These are phyloP conservation scores for Irpex lacteus DNA, from an alignment of 1,284 basidiomycete genomes.

Conservation along the genomic window DNA sequence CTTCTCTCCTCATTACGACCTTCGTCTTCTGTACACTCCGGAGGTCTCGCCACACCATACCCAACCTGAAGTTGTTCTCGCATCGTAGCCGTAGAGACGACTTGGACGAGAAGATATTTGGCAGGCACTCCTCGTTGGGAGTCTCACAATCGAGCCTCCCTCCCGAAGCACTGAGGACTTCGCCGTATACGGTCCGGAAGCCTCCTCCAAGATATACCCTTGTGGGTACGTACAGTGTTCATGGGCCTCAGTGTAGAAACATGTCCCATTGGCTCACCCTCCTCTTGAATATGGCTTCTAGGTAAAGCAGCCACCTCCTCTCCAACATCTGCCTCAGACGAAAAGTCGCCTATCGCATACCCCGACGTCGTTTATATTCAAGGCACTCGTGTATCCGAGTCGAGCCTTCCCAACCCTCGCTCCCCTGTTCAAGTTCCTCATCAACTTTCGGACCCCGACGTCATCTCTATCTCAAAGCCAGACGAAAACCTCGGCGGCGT, in stretches of 20 bases:
- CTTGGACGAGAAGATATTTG: not conserved
- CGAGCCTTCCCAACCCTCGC: not conserved
- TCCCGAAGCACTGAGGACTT: not conserved
- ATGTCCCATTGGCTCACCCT: too few relatives aligned
- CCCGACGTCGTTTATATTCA: not conserved
- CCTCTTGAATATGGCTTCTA: not conserved
- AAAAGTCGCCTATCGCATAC: not conserved
- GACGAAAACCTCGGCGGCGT: not conserved
- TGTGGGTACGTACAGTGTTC: not conserved
- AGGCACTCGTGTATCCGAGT: not conserved
- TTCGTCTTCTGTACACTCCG: not conserved
- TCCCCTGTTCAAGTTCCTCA: not conserved
- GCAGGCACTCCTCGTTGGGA: not conserved
- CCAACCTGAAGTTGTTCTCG: not conserved
- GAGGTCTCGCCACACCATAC: not conserved
- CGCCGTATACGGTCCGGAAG: not conserved
- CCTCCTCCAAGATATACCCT: not conserved
- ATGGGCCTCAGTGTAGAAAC: too few relatives aligned
- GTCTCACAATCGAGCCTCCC: not conserved
- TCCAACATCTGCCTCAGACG: not conserved
- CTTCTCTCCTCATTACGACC: not conserved
- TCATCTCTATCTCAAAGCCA: not conserved
- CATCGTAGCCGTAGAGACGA: not conserved
- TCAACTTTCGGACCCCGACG: not conserved
- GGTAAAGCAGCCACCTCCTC: not conserved